Evolutionary conservation across 805 yeast genomes (phyloP).

Genomic region (Candida xyloterini): DNA sequence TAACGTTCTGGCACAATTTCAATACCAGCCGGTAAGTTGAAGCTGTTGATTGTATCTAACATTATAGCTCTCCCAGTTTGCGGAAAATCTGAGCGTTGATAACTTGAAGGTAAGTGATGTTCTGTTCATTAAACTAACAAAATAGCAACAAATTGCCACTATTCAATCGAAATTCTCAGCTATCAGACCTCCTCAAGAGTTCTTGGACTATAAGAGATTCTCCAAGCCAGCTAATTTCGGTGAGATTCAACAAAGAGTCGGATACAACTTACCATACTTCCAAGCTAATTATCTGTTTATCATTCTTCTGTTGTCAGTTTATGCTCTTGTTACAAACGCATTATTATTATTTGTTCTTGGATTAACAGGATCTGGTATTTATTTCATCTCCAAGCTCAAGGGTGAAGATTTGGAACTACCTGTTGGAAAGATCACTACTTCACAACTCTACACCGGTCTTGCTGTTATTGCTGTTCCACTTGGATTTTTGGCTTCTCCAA

Average conservation of each 20-base stretch:
- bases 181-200: constrained; percentile 87
- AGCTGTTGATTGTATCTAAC: constrained; percentile 10
- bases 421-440: constrained; percentile 68
- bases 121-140: background rate
- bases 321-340: constrained; percentile 83
- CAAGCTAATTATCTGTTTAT: constrained; percentile 81
- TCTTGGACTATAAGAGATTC: constrained; percentile 84
- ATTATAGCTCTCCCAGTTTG: constrained; percentile 38
- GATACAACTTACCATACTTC: constrained; percentile 82
- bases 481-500: constrained; percentile 38
- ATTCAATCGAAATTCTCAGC: constrained; percentile 65
- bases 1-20: constrained; percentile 36
- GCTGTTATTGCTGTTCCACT: constrained; percentile 60
- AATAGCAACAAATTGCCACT: constrained; percentile 34
- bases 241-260: constrained; percentile 84
- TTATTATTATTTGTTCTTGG: constrained; percentile 78
- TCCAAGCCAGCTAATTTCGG: constrained; percentile 88
- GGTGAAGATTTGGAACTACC: constrained; percentile 84
- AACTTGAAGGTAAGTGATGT: constrained; percentile 36
- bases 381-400: constrained; percentile 71
- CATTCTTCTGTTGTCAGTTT: constrained; percentile 68
- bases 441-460: constrained; percentile 87
- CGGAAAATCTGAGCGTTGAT: constrained; percentile 50
- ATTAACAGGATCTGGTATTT: constrained; percentile 70
- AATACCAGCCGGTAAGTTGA: constrained; percentile 39